Percentiles rank a stretch among this genome's conserved stretches.
These are phyloP conservation scores for Hypoxylon sp. DNA, from an alignment of 2,329 filamentous ascomycete species.

Conservation along the genomic window DNA sequence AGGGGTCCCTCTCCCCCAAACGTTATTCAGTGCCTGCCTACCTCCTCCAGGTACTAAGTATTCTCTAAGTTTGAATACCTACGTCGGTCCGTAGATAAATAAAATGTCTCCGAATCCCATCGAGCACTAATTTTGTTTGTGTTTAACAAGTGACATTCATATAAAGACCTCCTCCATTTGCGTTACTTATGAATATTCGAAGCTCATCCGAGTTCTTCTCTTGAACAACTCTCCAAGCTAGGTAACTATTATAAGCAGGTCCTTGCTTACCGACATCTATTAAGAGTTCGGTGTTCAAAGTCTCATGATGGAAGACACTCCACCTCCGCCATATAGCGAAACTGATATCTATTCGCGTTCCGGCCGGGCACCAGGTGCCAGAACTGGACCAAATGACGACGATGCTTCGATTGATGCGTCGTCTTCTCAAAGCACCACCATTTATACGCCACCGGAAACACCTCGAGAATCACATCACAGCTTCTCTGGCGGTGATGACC, in stretches of 20 bases:
- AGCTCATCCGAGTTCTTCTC: not conserved
- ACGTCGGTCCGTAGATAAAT: slow-evolving; percentile 27
- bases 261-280: not conserved
- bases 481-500: slow-evolving; percentile 50
- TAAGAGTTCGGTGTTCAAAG: slow-evolving; percentile 40
- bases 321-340: slow-evolving; percentile 71
- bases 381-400: slow-evolving; percentile 53
- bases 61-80: slow-evolving; percentile 19
- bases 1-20: slow-evolving; percentile 14
- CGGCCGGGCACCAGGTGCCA: slow-evolving; percentile 52
- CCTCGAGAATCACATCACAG: slow-evolving; percentile 57
- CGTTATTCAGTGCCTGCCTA: too few relatives aligned
- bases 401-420: slow-evolving; percentile 60
- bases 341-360: slow-evolving; percentile 69
- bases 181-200: not conserved
- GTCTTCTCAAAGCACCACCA: slow-evolving; percentile 61
- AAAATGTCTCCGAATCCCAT: slow-evolving; percentile 28
- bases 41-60: not conserved
- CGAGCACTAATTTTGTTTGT: slow-evolving; percentile 18
- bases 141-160: slow-evolving; percentile 6
- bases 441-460: slow-evolving; percentile 68
- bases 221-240: slow-evolving; percentile 8
- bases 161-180: not conserved
- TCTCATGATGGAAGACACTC: slow-evolving; percentile 56
- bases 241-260: slow-evolving; percentile 7